Conservation (phyloP, 257 asterid genomes). For the Lavandula angustifolia region DNA sequence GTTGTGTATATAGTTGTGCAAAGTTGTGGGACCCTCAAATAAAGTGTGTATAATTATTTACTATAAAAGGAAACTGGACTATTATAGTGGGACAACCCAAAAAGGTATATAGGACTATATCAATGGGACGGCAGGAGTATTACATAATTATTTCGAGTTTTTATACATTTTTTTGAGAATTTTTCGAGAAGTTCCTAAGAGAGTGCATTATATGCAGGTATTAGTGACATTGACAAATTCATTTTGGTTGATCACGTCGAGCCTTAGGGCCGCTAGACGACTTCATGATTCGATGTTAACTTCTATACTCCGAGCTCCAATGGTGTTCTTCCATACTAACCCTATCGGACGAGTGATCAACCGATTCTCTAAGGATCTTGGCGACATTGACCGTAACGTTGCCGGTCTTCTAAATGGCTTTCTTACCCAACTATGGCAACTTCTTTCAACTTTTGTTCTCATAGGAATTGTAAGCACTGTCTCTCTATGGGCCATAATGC, state of each 20-base stretch:
- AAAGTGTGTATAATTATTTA: too few relatives aligned
- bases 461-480: conserved; percentile 71
- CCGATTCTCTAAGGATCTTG: conserved; percentile 71
- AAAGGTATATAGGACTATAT: too few relatives aligned
- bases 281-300: conserved; percentile 74
- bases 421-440: conserved; percentile 69
- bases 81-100: too few relatives aligned
- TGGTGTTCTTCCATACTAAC: conserved; percentile 86
- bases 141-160: too few relatives aligned
- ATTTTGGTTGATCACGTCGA: conserved; percentile 75
- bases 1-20: too few relatives aligned
- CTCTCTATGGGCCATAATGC: conserved; percentile 81
- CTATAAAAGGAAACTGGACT: too few relatives aligned
- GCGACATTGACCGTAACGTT: conserved; percentile 75
- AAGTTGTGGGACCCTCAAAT: too few relatives aligned
- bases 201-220: conserved; percentile 51
- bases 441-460: conserved; percentile 70
- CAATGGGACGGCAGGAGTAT: too few relatives aligned
- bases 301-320: conserved; percentile 76
- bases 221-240: conserved; percentile 73
- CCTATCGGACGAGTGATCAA: conserved; percentile 82
- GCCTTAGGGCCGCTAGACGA: conserved; percentile 68
- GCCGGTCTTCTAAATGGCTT: conserved; percentile 51
- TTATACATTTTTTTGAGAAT: too few relatives aligned
- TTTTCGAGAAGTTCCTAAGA: conserved; percentile 6